phyloP scores from a whole-genome alignment of 2,329 filamentous ascomycete genomes.

The Lasiodiplodia theobromae region DNA sequence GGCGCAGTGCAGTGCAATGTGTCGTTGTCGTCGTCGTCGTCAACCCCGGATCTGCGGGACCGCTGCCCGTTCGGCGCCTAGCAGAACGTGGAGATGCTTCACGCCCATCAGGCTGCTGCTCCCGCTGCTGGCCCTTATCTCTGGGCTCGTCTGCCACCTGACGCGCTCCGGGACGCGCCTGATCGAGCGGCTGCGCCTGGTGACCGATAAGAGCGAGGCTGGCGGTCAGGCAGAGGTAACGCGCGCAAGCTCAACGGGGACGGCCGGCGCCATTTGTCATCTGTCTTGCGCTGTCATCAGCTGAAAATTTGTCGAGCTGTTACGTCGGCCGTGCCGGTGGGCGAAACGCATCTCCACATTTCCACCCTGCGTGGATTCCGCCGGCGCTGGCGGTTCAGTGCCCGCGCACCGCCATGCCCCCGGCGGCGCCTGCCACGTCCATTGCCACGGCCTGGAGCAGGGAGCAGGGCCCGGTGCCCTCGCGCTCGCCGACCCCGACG shows the following conservation, averaged over 20 bases:
- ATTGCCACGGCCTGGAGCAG: background rate
- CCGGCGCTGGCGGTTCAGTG: background rate
- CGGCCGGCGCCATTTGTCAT: slow-evolving; percentile 27
- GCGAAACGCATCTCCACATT: slow-evolving; percentile 27
- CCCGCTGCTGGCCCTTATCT: slow-evolving; percentile 12
- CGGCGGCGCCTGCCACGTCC: background rate
- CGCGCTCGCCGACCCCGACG: slow-evolving; percentile 8
- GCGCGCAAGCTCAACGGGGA: slow-evolving; percentile 15
- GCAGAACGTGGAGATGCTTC: slow-evolving; percentile 24
- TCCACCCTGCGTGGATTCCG: slow-evolving; percentile 27
- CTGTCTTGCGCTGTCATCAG: slow-evolving; percentile 27
- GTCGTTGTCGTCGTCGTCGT: background rate
- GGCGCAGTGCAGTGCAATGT: slow-evolving; percentile 12
- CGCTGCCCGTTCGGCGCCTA: slow-evolving; percentile 1
- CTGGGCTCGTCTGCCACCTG: slow-evolving; percentile 18
- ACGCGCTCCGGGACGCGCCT: slow-evolving; percentile 13
- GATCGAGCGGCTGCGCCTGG: slow-evolving; percentile 9
- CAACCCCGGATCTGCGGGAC: slow-evolving; percentile 22
- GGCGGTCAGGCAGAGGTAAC: slow-evolving; percentile 1
- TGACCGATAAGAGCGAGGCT: slow-evolving; percentile 6
- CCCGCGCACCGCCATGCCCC: background rate
- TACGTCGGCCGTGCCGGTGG: slow-evolving; percentile 24
- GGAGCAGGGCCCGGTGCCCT: background rate
- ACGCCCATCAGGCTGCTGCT: background rate
- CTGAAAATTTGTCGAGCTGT: slow-evolving; percentile 28